Evolutionary conservation across 208 protist genomes (phyloP).

Genomic region (Giardia muris): DNA sequence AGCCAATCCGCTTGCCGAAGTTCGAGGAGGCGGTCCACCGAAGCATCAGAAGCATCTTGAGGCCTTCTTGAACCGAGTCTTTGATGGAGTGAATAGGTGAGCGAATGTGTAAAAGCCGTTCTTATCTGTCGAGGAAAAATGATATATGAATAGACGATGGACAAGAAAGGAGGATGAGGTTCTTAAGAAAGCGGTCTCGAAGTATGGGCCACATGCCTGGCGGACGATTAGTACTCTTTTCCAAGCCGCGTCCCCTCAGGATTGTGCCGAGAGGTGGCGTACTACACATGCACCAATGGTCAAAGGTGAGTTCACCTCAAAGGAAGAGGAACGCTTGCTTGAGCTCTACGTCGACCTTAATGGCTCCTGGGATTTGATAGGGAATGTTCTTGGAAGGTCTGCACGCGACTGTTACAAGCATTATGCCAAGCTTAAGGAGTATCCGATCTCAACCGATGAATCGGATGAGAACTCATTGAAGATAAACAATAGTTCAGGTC

Average conservation of each 20-base stretch:
- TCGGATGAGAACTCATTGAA: too few relatives aligned
- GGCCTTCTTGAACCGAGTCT: not conserved
- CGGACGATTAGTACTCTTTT: not conserved
- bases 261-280: not conserved
- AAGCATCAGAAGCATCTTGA: not conserved
- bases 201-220: not conserved
- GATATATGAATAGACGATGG: too few relatives aligned
- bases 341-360: not conserved
- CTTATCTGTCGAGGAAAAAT: too few relatives aligned
- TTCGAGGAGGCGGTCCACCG: not conserved
- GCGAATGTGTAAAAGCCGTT: too few relatives aligned
- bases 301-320: not conserved
- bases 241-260: not conserved
- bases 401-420: too few relatives aligned
- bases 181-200: not conserved
- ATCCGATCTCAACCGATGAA: too few relatives aligned
- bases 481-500: too few relatives aligned
- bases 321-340: not conserved
- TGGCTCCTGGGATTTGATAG: not conserved
- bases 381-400: too few relatives aligned
- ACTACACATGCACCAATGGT: not conserved
- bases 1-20: not conserved
- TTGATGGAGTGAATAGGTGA: not conserved
- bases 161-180: not conserved
- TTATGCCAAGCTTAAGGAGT: too few relatives aligned